Percentiles rank a stretch among this genome's conserved stretches.
Evolutionary conservation across 768 basidiomycete species (phyloP).

Genomic region (Lactarius evosmus): DNA sequence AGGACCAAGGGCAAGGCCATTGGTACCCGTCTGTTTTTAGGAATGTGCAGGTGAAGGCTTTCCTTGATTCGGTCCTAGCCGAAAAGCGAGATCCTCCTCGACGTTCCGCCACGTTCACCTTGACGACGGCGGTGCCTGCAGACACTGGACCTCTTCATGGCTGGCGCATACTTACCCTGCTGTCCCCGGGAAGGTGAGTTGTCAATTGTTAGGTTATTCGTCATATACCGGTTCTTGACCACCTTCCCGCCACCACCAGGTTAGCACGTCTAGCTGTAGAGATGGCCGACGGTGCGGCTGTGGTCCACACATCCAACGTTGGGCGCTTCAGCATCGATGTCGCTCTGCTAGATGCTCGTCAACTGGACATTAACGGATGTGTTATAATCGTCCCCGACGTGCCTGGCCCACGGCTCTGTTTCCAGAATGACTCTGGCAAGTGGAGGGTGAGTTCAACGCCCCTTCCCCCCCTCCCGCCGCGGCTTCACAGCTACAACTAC

Average conservation of each 20-base stretch:
- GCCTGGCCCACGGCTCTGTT: neutral
- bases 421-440: conserved; percentile 2
- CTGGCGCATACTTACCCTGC: conserved; percentile 57
- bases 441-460: conserved; percentile 13
- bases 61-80: conserved; percentile 45
- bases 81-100: neutral
- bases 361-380: conserved; percentile 15
- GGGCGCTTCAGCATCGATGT: conserved; percentile 25
- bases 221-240: neutral
- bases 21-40: conserved; percentile 66
- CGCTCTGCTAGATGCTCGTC: conserved; percentile 15
- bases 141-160: conserved; percentile 73
- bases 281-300: neutral
- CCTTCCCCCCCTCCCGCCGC: no score
- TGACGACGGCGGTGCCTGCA: conserved; percentile 67
- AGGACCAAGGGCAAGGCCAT: conserved; percentile 61
- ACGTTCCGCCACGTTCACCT: conserved; percentile 47
- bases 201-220: neutral
- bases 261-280: conserved; percentile 40
- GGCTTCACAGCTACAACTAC: neutral
- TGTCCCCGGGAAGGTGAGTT: conserved; percentile 65
- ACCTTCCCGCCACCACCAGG: conserved; percentile 30
- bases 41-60: conserved; percentile 52
- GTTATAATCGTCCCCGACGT: neutral
- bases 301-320: conserved; percentile 33